A percentile compares a stretch with the other conserved stretches of the same genome.
These are phyloP conservation scores for Trichosporon sp. DNA, from an alignment of 1,284 basidiomycete species.

Conservation along the genomic window DNA sequence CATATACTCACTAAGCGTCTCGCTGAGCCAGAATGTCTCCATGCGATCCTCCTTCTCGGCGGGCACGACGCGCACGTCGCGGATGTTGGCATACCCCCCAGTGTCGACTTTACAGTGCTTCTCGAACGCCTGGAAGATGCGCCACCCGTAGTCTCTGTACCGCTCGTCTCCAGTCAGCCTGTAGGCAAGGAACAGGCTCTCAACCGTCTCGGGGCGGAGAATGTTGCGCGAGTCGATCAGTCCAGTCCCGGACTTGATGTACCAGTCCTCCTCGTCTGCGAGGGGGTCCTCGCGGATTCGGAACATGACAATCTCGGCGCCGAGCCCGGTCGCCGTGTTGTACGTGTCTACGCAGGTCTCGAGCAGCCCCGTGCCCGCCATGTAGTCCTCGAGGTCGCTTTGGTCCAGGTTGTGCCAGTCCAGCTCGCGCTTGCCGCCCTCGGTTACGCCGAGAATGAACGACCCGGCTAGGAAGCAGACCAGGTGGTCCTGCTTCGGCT, in stretches of 20 bases:
- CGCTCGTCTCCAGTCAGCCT: constrained; percentile 73
- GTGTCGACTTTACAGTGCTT: constrained; percentile 63
- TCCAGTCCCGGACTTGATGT: constrained; percentile 60
- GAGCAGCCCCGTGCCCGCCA: constrained; percentile 70
- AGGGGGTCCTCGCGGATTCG: constrained; percentile 51
- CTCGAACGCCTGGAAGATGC: constrained; percentile 84
- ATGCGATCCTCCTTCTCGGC: constrained; percentile 74
- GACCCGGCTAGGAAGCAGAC: constrained; percentile 92
- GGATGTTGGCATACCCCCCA: constrained; percentile 78
- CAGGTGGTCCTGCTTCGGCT: constrained; percentile 89
- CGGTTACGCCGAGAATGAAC: constrained; percentile 81
- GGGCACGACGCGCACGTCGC: constrained; percentile 70
- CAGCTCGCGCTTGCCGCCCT: constrained; percentile 54
- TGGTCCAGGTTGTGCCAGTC: constrained; percentile 49
- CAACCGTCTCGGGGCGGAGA: constrained; percentile 88
- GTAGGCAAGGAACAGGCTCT: constrained; percentile 82
- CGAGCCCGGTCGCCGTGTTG: constrained; percentile 74
- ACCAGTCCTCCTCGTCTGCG: constrained; percentile 64
- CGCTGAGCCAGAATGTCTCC: constrained; percentile 92
- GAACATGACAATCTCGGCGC: constrained; percentile 79
- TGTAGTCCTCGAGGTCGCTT: constrained; percentile 68
- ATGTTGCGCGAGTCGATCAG: constrained; percentile 84
- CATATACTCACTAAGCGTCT: constrained; percentile 70
- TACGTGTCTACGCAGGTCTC: constrained; percentile 85
- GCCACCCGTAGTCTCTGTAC: constrained; percentile 82